phyloP scores from a whole-genome alignment of 148 eudicot genomes.

The Vaccinium myrtillus region DNA sequence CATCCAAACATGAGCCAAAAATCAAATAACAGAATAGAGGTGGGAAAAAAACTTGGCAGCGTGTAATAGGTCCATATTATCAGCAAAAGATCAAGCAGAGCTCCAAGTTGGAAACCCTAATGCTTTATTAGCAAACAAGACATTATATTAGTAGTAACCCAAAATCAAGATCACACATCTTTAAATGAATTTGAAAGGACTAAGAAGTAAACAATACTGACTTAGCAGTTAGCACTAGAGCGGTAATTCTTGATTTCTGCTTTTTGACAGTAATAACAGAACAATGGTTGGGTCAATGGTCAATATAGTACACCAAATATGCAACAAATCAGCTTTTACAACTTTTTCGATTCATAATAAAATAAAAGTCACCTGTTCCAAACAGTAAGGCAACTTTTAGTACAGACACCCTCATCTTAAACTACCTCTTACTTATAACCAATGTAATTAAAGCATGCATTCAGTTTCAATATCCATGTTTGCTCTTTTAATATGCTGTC shows the following conservation, averaged over 20 bases:
- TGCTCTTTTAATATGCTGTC: not conserved
- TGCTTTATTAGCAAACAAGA: not conserved
- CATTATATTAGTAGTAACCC: not conserved
- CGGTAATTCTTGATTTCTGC: not conserved
- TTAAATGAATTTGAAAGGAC: not conserved
- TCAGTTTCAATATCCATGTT: not conserved
- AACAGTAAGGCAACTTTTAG: not conserved
- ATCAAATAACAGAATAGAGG: not conserved
- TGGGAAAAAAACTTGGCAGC: not conserved
- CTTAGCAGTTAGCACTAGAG: not conserved
- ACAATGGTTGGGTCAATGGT: not conserved
- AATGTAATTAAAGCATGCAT: not conserved
- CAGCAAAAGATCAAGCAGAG: not conserved
- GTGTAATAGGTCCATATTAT: not conserved
- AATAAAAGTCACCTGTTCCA: not conserved
- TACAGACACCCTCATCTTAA: not conserved
- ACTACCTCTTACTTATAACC: not conserved
- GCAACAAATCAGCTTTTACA: not conserved
- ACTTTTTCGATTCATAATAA: not conserved
- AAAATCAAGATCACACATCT: not conserved
- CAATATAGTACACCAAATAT: conserved; percentile 2
- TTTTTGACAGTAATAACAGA: not conserved
- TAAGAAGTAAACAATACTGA: not conserved
- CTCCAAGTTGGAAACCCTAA: not conserved
- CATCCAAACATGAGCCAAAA: not conserved